Evolutionary conservation across 352 stramenopile genomes (phyloP).

Genomic region (Phytophthora fragariae): DNA sequence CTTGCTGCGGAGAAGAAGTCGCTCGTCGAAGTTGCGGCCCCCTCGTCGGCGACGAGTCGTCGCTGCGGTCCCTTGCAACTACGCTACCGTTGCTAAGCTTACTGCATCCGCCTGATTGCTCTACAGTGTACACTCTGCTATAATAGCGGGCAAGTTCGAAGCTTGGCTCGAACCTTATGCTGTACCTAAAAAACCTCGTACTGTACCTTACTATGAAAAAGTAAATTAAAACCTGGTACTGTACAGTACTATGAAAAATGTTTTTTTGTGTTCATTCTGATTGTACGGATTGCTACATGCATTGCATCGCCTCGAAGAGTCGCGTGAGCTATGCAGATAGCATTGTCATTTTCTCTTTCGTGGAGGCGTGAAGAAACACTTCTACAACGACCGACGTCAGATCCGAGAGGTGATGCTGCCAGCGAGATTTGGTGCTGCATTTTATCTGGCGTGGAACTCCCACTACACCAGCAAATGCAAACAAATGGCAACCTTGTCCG

Average conservation of each 20-base stretch:
- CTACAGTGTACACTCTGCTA: neutral
- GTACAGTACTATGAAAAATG: no score
- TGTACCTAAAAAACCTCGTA: no score
- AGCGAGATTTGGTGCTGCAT: slow-evolving; percentile 5
- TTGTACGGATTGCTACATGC: no score
- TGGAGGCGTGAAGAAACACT: neutral
- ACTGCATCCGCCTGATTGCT: neutral
- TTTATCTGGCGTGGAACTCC: neutral
- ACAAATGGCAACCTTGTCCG: neutral
- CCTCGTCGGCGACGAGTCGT: neutral
- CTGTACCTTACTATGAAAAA: no score
- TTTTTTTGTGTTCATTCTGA: no score
- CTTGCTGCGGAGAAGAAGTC: neutral
- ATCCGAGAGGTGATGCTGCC: neutral
- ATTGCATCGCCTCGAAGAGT: no score
- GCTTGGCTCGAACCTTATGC: neutral
- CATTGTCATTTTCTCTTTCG: neutral
- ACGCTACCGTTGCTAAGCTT: neutral
- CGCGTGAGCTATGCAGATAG: slow-evolving; percentile 18
- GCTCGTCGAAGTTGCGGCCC: neutral
- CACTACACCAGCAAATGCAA: neutral
- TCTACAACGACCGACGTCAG: slow-evolving; percentile 5
- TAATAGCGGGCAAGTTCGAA: neutral
- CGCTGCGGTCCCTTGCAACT: neutral
- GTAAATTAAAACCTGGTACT: no score